phyloP scores from a whole-genome alignment of 2,329 filamentous ascomycete genomes.

The Alternaria gansuensis region DNA sequence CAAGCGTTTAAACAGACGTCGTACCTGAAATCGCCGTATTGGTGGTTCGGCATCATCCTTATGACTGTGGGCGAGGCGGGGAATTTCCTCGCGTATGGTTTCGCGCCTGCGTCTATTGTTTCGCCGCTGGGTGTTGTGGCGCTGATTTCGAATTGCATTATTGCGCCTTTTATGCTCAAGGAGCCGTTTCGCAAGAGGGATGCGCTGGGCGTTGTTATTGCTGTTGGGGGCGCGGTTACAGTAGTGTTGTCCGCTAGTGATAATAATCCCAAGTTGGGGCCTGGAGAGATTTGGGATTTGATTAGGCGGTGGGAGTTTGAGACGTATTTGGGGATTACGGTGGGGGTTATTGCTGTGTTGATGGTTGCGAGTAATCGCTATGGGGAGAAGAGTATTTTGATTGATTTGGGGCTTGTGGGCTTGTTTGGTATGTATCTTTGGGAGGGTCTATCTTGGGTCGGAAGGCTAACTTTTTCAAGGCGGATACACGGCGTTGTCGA shows the following conservation, averaged over 20 bases:
- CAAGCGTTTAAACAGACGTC: constrained; percentile 64
- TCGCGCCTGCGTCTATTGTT: constrained; percentile 96
- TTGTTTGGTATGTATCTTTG: constrained; percentile 76
- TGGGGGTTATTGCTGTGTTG: constrained; percentile 74
- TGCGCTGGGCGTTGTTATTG: constrained; percentile 85
- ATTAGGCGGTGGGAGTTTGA: constrained; percentile 91
- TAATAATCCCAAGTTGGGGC: constrained; percentile 88
- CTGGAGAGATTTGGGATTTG: constrained; percentile 86
- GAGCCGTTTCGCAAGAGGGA: constrained; percentile 87
- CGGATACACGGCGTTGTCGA: constrained; percentile 95
- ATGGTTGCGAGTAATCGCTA: constrained; percentile 86
- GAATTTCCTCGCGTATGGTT: constrained; percentile 97
- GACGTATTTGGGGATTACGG: constrained; percentile 83
- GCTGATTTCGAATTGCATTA: constrained; percentile 94
- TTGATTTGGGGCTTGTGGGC: constrained; percentile 91
- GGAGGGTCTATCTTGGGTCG: not conserved
- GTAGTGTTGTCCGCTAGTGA: constrained; percentile 91
- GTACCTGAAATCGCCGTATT: constrained; percentile 91
- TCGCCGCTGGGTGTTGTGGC: constrained; percentile 97
- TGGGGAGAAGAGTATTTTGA: constrained; percentile 85
- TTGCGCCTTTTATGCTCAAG: constrained; percentile 92
- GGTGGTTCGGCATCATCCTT: constrained; percentile 93
- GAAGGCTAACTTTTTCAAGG: constrained; percentile 56
- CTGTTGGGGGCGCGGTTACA: constrained; percentile 85
- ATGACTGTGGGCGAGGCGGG: constrained; percentile 94